Evolutionary conservation across 139 green algal genomes (phyloP).

Genomic region (Chlamydomonas incerta): DNA sequence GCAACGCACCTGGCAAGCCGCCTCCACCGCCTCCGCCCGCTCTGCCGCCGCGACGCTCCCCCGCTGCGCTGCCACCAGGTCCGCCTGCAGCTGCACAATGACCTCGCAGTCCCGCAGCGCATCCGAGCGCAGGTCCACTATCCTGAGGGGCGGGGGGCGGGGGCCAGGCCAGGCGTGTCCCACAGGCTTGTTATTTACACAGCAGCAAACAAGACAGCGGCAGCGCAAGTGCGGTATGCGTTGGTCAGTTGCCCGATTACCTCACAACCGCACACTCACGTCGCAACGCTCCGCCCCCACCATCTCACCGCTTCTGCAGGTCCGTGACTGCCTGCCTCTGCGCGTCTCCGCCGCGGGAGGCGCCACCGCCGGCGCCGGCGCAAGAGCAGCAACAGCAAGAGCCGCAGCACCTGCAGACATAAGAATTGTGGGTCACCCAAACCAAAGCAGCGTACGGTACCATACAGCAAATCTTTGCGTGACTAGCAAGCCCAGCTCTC

Average conservation of each 20-base stretch:
- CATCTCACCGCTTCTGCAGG: slow-evolving; percentile 3
- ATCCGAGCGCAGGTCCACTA: slow-evolving; percentile 10
- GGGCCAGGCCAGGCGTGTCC: too few species aligned
- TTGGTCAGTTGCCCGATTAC: too few species aligned
- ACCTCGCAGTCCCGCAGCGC: neutral
- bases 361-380: too few species aligned
- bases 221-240: too few species aligned
- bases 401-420: neutral
- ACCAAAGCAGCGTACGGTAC: neutral
- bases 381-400: neutral
- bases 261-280: too few species aligned
- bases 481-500: neutral
- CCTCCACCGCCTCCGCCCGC: slow-evolving; percentile 12
- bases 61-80: slow-evolving; percentile 3
- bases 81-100: neutral
- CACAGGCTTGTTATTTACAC: too few species aligned
- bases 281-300: too few species aligned
- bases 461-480: neutral
- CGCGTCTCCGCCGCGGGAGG: neutral
- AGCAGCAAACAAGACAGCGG: too few species aligned
- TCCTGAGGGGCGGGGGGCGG: neutral
- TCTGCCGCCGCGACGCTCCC: neutral
- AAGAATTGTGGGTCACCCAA: neutral
- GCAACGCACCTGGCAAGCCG: neutral
- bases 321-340: neutral